Evolutionary conservation across 768 basidiomycete genomes (phyloP), one percentile per base, ranked within the genome.

Genomic region (Stropharia rugosoannulata): DNA sequence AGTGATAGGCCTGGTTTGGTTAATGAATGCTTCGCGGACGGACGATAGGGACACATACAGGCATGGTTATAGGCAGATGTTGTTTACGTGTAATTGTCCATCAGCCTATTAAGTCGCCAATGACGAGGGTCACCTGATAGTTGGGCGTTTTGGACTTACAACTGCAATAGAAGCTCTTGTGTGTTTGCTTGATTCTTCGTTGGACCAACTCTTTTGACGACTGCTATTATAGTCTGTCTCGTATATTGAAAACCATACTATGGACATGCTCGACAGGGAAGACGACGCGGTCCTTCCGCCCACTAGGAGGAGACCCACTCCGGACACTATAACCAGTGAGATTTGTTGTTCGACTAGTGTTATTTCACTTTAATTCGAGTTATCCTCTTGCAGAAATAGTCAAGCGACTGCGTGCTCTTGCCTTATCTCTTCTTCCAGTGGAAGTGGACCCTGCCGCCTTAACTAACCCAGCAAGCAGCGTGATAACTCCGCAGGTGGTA

Each of bases 1-100:
- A 98, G 72, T 99, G 96, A 69, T 99, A 99, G 18, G 96, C 96
- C 97, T 98, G 55, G 57, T 44, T 37, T 43, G 25, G 39, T 63
- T 25, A 61, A 36, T 41, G 11, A 51, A 32, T 59, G 60, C 64
- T 61, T n/a, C 37, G 40, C 35, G 49, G 41, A 39, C 25, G n/a
- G 42, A 35, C 35, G 27, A 50, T 32, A 32, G 38, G 41, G 37
- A 16, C 13, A 76, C 83, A 72, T 65, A 84, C 83, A 39, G 84
- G 83, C 83, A 85, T 85, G 48, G 65, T 59, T 50, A 51, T 55
- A 47, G 37, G 56, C 41, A 60, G 51, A 59, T 51, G 59, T 64
- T 73, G 59, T 65, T 67, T 70, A 66, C 42, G n/a, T 40, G 5
- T 70, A 59, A 51, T 74, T 73, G 69, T 55, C 64, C 39, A 15